A percentile compares a stretch with the other conserved stretches of the same genome.
phyloP scores from a whole-genome alignment of 805 yeast genomes.

The Debaryomyces castellii region DNA sequence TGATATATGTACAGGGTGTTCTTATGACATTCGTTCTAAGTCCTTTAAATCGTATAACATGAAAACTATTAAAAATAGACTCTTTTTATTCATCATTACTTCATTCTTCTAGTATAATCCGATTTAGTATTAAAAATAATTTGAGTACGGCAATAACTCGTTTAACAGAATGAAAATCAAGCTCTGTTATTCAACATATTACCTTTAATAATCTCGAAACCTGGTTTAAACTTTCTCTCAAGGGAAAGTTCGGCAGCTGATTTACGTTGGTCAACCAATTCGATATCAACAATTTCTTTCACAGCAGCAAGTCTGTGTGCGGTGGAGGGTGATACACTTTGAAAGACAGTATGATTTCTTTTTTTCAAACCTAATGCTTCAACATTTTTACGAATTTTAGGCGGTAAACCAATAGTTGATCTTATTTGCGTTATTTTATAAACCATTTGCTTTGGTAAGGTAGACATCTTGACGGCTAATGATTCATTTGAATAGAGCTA shows the following conservation, averaged over 20 bases:
- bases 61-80: background rate
- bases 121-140: no score
- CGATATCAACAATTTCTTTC: conserved; percentile 84
- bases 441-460: conserved; percentile 17
- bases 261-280: conserved; percentile 57
- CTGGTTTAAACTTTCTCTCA: conserved; percentile 63
- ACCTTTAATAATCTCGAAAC: conserved; percentile 38
- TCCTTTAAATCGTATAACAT: background rate
- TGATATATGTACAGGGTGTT: background rate
- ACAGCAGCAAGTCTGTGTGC: conserved; percentile 84
- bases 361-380: conserved; percentile 70
- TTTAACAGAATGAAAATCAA: background rate
- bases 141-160: background rate
- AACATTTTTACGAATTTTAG: conserved; percentile 60
- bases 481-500: no score
- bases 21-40: background rate
- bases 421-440: conserved; percentile 71
- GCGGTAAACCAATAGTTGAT: conserved; percentile 85
- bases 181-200: conserved; percentile 2
- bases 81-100: background rate
- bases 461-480: conserved; percentile 8
- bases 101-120: background rate
- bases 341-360: conserved; percentile 74
- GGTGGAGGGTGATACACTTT: conserved; percentile 67
- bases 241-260: conserved; percentile 51